These are phyloP conservation scores for Chrysosporium keratinophilum DNA, from an alignment of 2,329 filamentous ascomycete species.

Conservation along the genomic window DNA sequence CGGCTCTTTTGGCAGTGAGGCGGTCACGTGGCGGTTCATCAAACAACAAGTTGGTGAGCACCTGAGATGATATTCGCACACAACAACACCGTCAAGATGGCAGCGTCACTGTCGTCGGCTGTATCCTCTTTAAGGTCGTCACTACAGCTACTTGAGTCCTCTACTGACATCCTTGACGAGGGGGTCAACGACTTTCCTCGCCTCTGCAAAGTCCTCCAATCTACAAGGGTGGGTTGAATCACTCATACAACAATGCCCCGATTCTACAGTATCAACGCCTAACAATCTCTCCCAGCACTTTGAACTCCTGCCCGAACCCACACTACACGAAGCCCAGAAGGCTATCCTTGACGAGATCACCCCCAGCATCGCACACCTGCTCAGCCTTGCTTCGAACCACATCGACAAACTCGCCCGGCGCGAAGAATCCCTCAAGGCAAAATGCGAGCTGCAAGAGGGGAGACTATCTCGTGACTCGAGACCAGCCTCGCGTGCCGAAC, in stretches of 20 bases:
- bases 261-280: background rate
- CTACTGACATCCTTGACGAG: slow-evolving; percentile 51
- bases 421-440: slow-evolving; percentile 72
- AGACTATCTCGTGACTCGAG: slow-evolving; percentile 42
- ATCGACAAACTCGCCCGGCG: slow-evolving; percentile 72
- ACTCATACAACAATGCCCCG: background rate
- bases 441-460: slow-evolving; percentile 73
- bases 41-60: background rate
- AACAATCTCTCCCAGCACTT: slow-evolving; percentile 56
- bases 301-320: slow-evolving; percentile 78
- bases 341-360: slow-evolving; percentile 79
- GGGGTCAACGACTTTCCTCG: slow-evolving; percentile 56
- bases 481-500: slow-evolving; percentile 18
- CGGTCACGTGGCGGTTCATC: slow-evolving; percentile 9
- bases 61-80: background rate
- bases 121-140: slow-evolving; percentile 52
- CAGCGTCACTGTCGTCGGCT: slow-evolving; percentile 46
- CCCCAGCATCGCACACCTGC: slow-evolving; percentile 70
- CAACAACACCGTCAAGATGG: slow-evolving; percentile 22
- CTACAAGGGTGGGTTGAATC: slow-evolving; percentile 43
- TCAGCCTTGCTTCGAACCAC: slow-evolving; percentile 71
- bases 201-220: slow-evolving; percentile 52
- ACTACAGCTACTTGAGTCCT: slow-evolving; percentile 52
- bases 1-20: slow-evolving; percentile 10
- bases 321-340: slow-evolving; percentile 69